These are phyloP conservation scores for Talaromyces sp. DNA, from an alignment of 2,329 filamentous ascomycete genomes.

Conservation along the genomic window DNA sequence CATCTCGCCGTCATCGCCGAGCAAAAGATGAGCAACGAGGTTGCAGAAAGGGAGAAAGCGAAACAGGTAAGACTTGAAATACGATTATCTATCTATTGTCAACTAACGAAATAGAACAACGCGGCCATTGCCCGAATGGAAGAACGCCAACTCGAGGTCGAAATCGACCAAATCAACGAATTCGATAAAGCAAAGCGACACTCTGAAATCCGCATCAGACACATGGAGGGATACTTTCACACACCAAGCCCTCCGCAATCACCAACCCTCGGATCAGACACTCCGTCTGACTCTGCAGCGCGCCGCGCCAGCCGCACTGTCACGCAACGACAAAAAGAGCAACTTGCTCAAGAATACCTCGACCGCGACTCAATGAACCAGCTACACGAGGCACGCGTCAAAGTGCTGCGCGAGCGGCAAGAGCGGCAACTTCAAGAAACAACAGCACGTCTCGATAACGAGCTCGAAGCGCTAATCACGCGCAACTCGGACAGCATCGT, in stretches of 20 bases:
- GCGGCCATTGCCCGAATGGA: slow-evolving; percentile 31
- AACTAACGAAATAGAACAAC: slow-evolving; percentile 25
- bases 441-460: slow-evolving; percentile 32
- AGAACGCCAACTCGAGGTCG: slow-evolving; percentile 38
- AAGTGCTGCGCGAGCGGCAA: slow-evolving; percentile 42
- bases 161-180: slow-evolving; percentile 40
- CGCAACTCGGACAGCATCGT: slow-evolving; percentile 26
- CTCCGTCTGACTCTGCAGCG: slow-evolving; percentile 15
- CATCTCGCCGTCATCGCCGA: slow-evolving; percentile 27
- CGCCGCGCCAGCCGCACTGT: slow-evolving; percentile 21
- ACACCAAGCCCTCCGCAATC: slow-evolving; percentile 33
- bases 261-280: slow-evolving; percentile 11
- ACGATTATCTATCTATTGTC: not conserved
- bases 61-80: slow-evolving; percentile 26
- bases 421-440: slow-evolving; percentile 36
- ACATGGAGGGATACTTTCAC: slow-evolving; percentile 43
- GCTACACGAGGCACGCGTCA: slow-evolving; percentile 40
- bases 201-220: slow-evolving; percentile 38
- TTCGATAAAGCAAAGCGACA: slow-evolving; percentile 39
- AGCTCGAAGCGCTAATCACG: slow-evolving; percentile 29
- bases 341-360: slow-evolving; percentile 40
- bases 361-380: slow-evolving; percentile 38
- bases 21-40: slow-evolving; percentile 23
- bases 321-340: slow-evolving; percentile 37
- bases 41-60: slow-evolving; percentile 28